Percentiles rank a stretch among this genome's conserved stretches.
phyloP scores from a whole-genome alignment of 2,329 filamentous ascomycete species.

The Arthrobotrys sinensis region DNA sequence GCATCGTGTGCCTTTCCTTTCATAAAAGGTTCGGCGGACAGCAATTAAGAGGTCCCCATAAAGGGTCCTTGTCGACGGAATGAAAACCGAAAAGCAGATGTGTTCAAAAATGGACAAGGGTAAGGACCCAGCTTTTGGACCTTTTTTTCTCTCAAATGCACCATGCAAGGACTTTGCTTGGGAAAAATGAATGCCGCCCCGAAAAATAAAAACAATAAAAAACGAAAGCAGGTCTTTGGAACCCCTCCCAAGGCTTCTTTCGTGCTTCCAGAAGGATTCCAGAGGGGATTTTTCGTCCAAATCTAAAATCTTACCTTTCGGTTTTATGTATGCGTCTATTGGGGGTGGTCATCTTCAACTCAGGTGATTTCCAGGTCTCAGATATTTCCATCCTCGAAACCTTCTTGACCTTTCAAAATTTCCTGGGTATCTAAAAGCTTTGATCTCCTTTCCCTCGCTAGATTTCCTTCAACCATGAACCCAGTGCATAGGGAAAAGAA shows the following conservation, averaged over 20 bases:
- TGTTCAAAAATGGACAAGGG: slow-evolving; percentile 59
- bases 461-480: slow-evolving; percentile 50
- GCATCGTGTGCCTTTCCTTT: slow-evolving; percentile 50
- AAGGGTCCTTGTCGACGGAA: slow-evolving; percentile 53
- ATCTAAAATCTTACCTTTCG: slow-evolving; percentile 51
- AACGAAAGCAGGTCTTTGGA: slow-evolving; percentile 15
- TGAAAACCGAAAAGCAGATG: slow-evolving; percentile 48
- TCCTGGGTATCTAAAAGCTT: slow-evolving; percentile 27
- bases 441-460: slow-evolving; percentile 39
- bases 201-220: slow-evolving; percentile 7
- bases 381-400: slow-evolving; percentile 19
- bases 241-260: slow-evolving; percentile 35
- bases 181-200: slow-evolving; percentile 61
- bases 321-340: slow-evolving; percentile 34
- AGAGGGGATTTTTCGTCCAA: slow-evolving; percentile 25
- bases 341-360: slow-evolving; percentile 41
- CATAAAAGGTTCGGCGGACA: slow-evolving; percentile 6
- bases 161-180: slow-evolving; percentile 66
- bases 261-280: slow-evolving; percentile 58
- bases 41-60: slow-evolving; percentile 14
- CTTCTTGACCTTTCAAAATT: slow-evolving; percentile 7
- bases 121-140: slow-evolving; percentile 64
- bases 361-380: slow-evolving; percentile 58
- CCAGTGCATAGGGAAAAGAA: slow-evolving; percentile 10
- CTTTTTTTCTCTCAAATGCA: slow-evolving; percentile 64